Percentiles rank a stretch among this genome's conserved stretches.
Evolutionary conservation across 495 filamentous ascomycete species (phyloP).

Genomic region (Penicillium paradoxum): DNA sequence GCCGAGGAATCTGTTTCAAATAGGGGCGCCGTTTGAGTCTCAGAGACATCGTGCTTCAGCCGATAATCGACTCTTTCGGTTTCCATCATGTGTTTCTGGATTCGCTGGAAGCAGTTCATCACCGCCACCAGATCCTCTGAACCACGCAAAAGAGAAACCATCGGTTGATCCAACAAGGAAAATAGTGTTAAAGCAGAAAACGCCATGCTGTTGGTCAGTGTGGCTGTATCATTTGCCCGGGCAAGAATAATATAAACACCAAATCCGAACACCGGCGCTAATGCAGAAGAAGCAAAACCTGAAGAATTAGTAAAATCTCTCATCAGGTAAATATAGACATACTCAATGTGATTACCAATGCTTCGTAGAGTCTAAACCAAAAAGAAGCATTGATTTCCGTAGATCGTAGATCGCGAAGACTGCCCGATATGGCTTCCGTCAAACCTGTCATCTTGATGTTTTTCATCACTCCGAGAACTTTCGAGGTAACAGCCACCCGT

Average conservation of each 20-base stretch:
- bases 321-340: neutral
- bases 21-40: neutral
- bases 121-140: slow-evolving; percentile 20
- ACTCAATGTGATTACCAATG: slow-evolving; percentile 16
- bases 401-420: slow-evolving; percentile 25
- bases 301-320: neutral
- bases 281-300: slow-evolving; percentile 18
- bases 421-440: slow-evolving; percentile 30
- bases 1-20: slow-evolving; percentile 4
- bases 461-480: slow-evolving; percentile 51
- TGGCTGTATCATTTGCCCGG: slow-evolving; percentile 9
- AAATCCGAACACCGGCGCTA: slow-evolving; percentile 23
- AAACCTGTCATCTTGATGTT: slow-evolving; percentile 56
- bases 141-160: slow-evolving; percentile 15
- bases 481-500: slow-evolving; percentile 47
- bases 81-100: slow-evolving; percentile 20
- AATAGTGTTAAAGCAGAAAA: slow-evolving; percentile 25
- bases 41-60: neutral
- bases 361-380: slow-evolving; percentile 8
- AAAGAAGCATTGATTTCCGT: slow-evolving; percentile 16
- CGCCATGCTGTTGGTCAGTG: slow-evolving; percentile 19
- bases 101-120: slow-evolving; percentile 23
- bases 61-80: slow-evolving; percentile 14
- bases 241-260: slow-evolving; percentile 19
- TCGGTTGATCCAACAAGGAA: slow-evolving; percentile 16